phyloP scores from a whole-genome alignment of 352 stramenopile genomes.

The Phytophthora hibernalis region DNA sequence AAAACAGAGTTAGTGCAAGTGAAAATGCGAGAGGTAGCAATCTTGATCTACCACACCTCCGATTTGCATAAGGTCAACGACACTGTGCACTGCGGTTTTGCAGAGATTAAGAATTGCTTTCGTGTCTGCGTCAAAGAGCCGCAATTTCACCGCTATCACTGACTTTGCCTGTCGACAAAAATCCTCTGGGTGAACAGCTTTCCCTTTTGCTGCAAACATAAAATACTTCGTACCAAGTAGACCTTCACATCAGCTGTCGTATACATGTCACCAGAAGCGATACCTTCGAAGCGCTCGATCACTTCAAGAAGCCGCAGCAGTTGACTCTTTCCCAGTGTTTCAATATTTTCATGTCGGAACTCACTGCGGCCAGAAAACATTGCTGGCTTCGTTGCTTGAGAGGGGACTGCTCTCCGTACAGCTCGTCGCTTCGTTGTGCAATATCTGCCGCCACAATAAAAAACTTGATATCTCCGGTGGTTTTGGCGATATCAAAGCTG shows the following conservation, averaged over 20 bases:
- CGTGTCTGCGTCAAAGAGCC: constrained; percentile 65
- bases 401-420: constrained; percentile 48
- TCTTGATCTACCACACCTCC: constrained; percentile 45
- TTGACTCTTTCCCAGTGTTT: constrained; percentile 45
- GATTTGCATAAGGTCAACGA: constrained; percentile 54
- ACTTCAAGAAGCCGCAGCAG: constrained; percentile 52
- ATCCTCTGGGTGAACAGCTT: background rate
- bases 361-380: constrained; percentile 68
- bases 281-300: constrained; percentile 46
- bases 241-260: constrained; percentile 24
- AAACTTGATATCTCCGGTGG: constrained; percentile 47
- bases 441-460: constrained; percentile 74
- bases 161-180: constrained; percentile 48
- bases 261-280: constrained; percentile 19
- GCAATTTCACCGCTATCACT: constrained; percentile 61
- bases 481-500: constrained; percentile 81
- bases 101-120: constrained; percentile 62
- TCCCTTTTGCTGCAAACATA: background rate
- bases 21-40: background rate
- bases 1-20: constrained; percentile 1
- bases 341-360: constrained; percentile 62
- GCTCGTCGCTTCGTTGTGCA: constrained; percentile 45
- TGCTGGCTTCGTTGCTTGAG: constrained; percentile 45
- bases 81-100: constrained; percentile 41
- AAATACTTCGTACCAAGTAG: constrained; percentile 44